phyloP scores from a whole-genome alignment of 1,284 basidiomycete species.

The Pterula multifida region DNA sequence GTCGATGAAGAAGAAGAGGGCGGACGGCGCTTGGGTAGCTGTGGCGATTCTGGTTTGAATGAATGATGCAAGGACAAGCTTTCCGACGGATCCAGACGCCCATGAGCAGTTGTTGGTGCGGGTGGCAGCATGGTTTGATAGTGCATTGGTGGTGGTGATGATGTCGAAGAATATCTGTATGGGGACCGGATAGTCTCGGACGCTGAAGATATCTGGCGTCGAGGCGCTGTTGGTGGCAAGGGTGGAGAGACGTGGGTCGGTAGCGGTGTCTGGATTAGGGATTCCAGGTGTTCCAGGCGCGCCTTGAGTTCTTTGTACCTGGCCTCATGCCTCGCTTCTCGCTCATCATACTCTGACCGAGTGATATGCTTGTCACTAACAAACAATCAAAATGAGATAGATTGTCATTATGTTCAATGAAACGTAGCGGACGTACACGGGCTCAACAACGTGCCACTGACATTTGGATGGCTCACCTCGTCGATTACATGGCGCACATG shows the following conservation, averaged over 20 bases:
- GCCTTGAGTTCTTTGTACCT: constrained; percentile 40
- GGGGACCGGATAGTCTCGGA: not conserved
- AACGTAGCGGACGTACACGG: constrained; percentile 29
- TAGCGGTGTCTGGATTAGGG: constrained; percentile 10
- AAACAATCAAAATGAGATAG: constrained; percentile 7
- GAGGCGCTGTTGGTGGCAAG: not conserved
- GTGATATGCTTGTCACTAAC: constrained; percentile 45
- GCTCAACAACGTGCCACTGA: constrained; percentile 45
- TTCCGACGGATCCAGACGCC: not conserved
- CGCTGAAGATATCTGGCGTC: not conserved
- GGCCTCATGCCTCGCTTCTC: constrained; percentile 24
- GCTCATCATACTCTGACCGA: constrained; percentile 38
- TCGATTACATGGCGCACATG: constrained; percentile 43
- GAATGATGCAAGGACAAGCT: not conserved
- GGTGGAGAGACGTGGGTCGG: not conserved
- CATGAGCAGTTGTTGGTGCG: not conserved
- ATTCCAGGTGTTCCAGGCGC: constrained; percentile 27
- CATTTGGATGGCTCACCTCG: constrained; percentile 43
- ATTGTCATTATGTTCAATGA: constrained; percentile 10
- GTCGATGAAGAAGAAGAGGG: not conserved
- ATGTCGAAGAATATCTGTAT: not conserved
- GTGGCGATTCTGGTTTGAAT: not conserved
- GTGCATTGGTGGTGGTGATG: not conserved
- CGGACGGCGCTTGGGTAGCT: not conserved
- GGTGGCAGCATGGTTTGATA: not conserved